These are phyloP conservation scores for Rutstroemia sp. DNA, from an alignment of 2,329 filamentous ascomycete genomes.

Conservation along the genomic window DNA sequence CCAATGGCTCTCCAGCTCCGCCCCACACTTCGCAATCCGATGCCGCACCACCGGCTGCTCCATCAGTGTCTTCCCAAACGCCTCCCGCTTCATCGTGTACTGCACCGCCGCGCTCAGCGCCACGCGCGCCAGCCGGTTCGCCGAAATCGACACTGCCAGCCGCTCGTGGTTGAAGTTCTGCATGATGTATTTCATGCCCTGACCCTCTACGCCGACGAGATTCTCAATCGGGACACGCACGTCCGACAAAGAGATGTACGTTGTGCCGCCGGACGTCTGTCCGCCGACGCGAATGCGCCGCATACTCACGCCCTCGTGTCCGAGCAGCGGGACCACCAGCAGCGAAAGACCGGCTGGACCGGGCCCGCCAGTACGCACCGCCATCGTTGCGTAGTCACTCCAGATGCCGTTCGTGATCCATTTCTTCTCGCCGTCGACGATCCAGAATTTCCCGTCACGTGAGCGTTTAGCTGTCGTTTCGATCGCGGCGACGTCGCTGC, in stretches of 20 bases:
- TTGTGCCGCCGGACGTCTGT: slow-evolving; percentile 59
- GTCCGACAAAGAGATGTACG: slow-evolving; percentile 69
- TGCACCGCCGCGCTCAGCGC: slow-evolving; percentile 52
- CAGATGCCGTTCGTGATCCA: slow-evolving; percentile 67
- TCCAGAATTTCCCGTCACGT: slow-evolving; percentile 56
- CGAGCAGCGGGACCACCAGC: slow-evolving; percentile 63
- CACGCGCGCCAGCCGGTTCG: slow-evolving; percentile 54
- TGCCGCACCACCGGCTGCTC: slow-evolving; percentile 70
- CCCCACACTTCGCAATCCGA: slow-evolving; percentile 62
- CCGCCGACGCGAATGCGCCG: slow-evolving; percentile 60
- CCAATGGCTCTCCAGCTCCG: slow-evolving; percentile 60
- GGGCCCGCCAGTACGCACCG: slow-evolving; percentile 57
- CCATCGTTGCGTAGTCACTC: slow-evolving; percentile 59
- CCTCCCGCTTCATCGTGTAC: slow-evolving; percentile 58
- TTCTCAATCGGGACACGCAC: slow-evolving; percentile 65
- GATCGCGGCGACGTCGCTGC: slow-evolving; percentile 68
- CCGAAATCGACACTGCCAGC: slow-evolving; percentile 56
- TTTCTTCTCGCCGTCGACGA: slow-evolving; percentile 71
- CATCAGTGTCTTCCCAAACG: slow-evolving; percentile 61
- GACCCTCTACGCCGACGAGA: slow-evolving; percentile 60
- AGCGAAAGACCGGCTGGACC: slow-evolving; percentile 61
- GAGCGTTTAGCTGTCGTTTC: slow-evolving; percentile 58
- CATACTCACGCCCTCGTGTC: slow-evolving; percentile 59
- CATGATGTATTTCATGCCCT: slow-evolving; percentile 70
- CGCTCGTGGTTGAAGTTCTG: slow-evolving; percentile 77